phyloP scores from a whole-genome alignment of 2,329 filamentous ascomycete genomes.

The Lasiodiplodia sp. region DNA sequence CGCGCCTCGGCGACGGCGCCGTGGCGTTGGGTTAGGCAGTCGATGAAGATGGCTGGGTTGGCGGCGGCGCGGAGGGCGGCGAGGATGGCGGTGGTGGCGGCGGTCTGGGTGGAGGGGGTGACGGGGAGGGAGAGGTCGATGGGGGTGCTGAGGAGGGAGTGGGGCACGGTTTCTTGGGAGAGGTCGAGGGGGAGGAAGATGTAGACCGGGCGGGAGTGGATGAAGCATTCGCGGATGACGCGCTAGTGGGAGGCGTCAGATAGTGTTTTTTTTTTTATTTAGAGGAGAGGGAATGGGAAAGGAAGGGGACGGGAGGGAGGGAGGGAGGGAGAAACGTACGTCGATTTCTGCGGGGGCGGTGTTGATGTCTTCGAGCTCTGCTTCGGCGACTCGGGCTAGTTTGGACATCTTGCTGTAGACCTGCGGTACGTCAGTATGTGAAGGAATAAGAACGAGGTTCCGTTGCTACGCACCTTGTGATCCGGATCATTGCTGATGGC shows the following conservation, averaged over 20 bases:
- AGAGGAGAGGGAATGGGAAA: too few species aligned
- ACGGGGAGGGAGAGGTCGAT: constrained; percentile 45
- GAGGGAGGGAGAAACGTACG: neutral
- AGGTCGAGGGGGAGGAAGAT: constrained; percentile 55
- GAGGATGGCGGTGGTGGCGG: constrained; percentile 45
- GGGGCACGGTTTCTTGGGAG: constrained; percentile 46
- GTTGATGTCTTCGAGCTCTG: constrained; percentile 50
- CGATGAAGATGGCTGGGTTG: constrained; percentile 49
- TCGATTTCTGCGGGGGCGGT: constrained; percentile 53
- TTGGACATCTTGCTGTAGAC: constrained; percentile 51
- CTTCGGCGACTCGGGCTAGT: constrained; percentile 48
- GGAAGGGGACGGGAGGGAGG: too few species aligned
- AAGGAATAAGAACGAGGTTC: too few species aligned
- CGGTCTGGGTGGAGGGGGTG: constrained; percentile 38
- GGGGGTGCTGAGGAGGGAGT: constrained; percentile 45
- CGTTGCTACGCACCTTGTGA: constrained; percentile 39
- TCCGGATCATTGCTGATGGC: constrained; percentile 51
- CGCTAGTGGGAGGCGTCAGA: too few species aligned
- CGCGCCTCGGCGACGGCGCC: constrained; percentile 44
- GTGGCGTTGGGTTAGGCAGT: constrained; percentile 50
- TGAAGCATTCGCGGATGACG: constrained; percentile 52
- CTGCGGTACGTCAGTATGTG: constrained; percentile 30
- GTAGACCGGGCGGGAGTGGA: constrained; percentile 53
- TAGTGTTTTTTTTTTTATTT: too few species aligned
- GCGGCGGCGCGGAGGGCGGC: constrained; percentile 43